Evolutionary conservation across 805 yeast genomes (phyloP).

Genomic region (Helenozyma rhizophorensis): DNA sequence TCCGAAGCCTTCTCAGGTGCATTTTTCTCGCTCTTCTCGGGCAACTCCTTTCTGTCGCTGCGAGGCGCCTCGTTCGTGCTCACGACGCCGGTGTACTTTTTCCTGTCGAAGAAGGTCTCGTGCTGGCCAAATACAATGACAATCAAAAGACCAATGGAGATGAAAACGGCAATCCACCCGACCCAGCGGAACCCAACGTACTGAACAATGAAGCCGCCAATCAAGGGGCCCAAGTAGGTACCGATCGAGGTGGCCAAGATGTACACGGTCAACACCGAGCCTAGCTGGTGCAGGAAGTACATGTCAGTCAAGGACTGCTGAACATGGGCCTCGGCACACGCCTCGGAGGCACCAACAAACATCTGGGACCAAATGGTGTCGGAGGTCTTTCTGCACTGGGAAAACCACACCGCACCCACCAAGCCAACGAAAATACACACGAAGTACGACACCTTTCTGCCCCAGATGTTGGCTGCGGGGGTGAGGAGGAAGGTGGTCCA

Average conservation of each 20-base stretch:
- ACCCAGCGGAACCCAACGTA: constrained; percentile 73
- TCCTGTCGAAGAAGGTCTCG: constrained; percentile 60
- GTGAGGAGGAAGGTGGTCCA: constrained; percentile 60
- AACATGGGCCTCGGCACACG: constrained; percentile 71
- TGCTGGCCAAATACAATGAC: constrained; percentile 59
- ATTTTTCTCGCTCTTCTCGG: background rate
- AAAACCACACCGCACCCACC: constrained; percentile 71
- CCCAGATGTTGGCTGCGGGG: constrained; percentile 66
- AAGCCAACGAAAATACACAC: constrained; percentile 58
- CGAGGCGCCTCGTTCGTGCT: background rate
- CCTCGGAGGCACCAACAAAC: constrained; percentile 76
- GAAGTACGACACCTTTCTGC: constrained; percentile 60
- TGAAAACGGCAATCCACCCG: constrained; percentile 62
- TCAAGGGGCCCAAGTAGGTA: constrained; percentile 72
- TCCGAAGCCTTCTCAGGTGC: constrained; percentile 1
- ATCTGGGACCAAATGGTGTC: constrained; percentile 77
- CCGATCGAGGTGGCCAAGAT: constrained; percentile 73
- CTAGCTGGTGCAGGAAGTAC: constrained; percentile 73
- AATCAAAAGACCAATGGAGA: constrained; percentile 45
- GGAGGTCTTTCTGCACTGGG: constrained; percentile 43
- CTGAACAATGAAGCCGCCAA: constrained; percentile 69
- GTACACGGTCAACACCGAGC: constrained; percentile 67
- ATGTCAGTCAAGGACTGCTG: constrained; percentile 68
- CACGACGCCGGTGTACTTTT: constrained; percentile 20
- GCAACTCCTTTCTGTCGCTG: too few relatives aligned